phyloP scores from a whole-genome alignment of 2,329 filamentous ascomycete genomes.

The Madurella fahalii region DNA sequence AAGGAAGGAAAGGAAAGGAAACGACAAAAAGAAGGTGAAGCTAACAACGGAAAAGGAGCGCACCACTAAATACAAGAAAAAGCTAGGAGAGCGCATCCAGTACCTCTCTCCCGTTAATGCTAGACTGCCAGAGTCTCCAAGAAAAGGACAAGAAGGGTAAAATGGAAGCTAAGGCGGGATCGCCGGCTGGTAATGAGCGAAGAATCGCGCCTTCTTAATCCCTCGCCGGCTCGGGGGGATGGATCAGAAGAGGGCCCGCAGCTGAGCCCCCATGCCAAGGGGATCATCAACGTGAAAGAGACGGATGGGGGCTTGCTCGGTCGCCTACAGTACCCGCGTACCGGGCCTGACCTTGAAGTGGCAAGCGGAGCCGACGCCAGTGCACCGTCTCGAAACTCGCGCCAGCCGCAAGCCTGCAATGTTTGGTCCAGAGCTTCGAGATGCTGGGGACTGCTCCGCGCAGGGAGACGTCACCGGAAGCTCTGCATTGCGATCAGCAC shows the following conservation, averaged over 20 bases:
- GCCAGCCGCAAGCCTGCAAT: no score
- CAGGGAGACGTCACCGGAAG: not conserved
- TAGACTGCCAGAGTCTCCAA: constrained; percentile 1
- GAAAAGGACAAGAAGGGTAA: not conserved
- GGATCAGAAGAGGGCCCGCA: not conserved
- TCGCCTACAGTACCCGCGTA: not conserved
- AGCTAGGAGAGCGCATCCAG: not conserved
- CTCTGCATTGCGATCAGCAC: not conserved
- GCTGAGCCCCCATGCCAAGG: not conserved
- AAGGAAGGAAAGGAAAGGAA: not conserved
- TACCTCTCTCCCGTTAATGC: not conserved
- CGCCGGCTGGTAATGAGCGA: not conserved
- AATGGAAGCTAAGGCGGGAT: not conserved
- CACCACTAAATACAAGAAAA: not conserved
- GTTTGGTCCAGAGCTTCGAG: not conserved
- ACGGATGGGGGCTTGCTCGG: not conserved
- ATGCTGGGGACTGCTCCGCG: not conserved
- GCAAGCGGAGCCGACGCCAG: no score
- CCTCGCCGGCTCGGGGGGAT: not conserved
- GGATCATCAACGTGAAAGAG: no score
- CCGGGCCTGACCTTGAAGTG: no score
- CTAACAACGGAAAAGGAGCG: no score
- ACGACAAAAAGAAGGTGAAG: not conserved
- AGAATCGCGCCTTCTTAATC: not conserved
- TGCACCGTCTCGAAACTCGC: no score